Conservation (phyloP, 1,284 basidiomycete genomes). For the Austroboletus novae-zelandiae region DNA sequence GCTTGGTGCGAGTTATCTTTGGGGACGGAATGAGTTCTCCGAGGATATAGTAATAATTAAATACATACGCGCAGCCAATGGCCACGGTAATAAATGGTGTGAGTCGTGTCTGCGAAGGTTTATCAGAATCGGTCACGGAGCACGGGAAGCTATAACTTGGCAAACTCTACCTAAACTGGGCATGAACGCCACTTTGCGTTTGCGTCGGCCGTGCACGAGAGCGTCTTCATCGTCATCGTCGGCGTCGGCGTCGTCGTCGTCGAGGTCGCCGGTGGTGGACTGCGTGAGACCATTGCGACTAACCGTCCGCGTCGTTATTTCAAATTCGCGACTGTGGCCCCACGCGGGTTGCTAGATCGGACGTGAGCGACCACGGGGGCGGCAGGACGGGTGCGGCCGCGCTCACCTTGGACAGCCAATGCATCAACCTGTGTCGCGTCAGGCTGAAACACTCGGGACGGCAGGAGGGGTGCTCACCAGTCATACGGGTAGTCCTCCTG, state of each 20-base stretch:
- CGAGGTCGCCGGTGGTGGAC: slow-evolving; percentile 69
- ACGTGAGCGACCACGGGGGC: slow-evolving; percentile 13
- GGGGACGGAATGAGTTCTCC: slow-evolving; percentile 25
- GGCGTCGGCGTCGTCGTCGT: slow-evolving; percentile 61
- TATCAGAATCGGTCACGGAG: slow-evolving; percentile 18
- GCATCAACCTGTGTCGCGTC: slow-evolving; percentile 64
- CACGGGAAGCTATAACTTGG: slow-evolving; percentile 16
- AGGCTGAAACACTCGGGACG: slow-evolving; percentile 7
- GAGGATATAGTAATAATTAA: slow-evolving; percentile 12
- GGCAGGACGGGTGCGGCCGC: slow-evolving; percentile 4
- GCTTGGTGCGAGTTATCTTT: slow-evolving; percentile 76
- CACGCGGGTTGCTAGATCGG: slow-evolving; percentile 71
- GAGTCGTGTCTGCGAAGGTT: slow-evolving; percentile 63
- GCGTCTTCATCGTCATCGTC: slow-evolving; percentile 49
- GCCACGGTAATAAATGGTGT: slow-evolving; percentile 82
- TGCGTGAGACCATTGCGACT: slow-evolving; percentile 60
- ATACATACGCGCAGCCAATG: slow-evolving; percentile 75
- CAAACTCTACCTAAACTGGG: slow-evolving; percentile 64
- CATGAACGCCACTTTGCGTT: slow-evolving; percentile 74
- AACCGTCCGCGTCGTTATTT: slow-evolving; percentile 75
- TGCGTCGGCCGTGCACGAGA: slow-evolving; percentile 64
- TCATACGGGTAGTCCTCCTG: slow-evolving; percentile 84
- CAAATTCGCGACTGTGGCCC: slow-evolving; percentile 81
- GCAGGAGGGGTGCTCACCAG: slow-evolving; percentile 45
- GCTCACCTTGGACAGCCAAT: slow-evolving; percentile 75